Percentiles rank a stretch among this genome's conserved stretches.
Conservation (phyloP, 148 eudicot species). For the Chenopodium quinoa region DNA sequence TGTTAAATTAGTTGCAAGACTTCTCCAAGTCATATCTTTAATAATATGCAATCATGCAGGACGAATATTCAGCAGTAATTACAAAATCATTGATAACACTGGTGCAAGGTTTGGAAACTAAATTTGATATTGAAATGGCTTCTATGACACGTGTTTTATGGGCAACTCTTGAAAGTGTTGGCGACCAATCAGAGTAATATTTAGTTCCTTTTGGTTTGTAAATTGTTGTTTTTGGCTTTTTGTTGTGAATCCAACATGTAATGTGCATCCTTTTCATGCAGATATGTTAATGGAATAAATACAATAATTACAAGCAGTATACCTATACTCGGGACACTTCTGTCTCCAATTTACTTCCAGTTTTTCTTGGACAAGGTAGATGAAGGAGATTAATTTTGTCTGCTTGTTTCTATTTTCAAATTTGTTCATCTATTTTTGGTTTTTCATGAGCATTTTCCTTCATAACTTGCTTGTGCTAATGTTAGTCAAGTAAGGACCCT, state of each 20-base stretch:
- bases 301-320: conserved; percentile 70
- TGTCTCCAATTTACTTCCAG: conserved; percentile 91
- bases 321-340: conserved; percentile 83
- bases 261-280: conserved; percentile 40
- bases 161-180: conserved; percentile 98
- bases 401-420: not conserved
- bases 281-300: conserved; percentile 86
- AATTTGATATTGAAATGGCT: conserved; percentile 96
- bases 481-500: not conserved
- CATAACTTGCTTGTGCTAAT: not conserved
- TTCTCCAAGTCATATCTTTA: conserved; percentile 7
- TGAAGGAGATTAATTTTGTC: not conserved
- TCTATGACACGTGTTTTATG: conserved; percentile 97
- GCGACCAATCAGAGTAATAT: conserved; percentile 92
- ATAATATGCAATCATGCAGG: conserved; percentile 45
- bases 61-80: conserved; percentile 91
- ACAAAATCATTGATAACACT: conserved; percentile 86
- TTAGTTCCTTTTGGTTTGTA: conserved; percentile 14
- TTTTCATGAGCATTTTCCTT: not conserved
- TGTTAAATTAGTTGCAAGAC: not conserved
- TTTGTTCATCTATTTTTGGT: not conserved
- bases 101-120: conserved; percentile 90
- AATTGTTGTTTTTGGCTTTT: not conserved
- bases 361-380: conserved; percentile 94
- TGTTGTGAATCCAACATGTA: not conserved